Base-by-base conservation (phyloP, 2,329 filamentous ascomycete species). In the Fusarium sp. region DNA sequence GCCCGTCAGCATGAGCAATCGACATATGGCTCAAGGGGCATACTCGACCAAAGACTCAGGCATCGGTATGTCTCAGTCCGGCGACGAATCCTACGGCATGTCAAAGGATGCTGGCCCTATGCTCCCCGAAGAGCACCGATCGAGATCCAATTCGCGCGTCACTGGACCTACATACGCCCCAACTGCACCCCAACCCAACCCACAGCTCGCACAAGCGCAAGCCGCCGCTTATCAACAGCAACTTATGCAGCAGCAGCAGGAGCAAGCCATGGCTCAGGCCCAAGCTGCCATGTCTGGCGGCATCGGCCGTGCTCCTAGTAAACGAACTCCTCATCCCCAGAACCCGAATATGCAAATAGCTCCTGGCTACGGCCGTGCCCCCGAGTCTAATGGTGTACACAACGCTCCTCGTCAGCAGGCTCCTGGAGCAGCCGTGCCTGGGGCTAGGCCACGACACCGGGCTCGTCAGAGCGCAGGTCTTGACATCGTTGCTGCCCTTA, bases 401-500 rank as follows among this genome's bases (percentile, higher is more conserved):
- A 78, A 78, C 72, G 70, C 78, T 72, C 83, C 79, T 68, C 84
- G 77, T 72, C 83, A 84, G 45, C 81, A 75, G 66, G 80, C 71
- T 28, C 80, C 81, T 38, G 82, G 78, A 14, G 82, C 79, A 33
- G 64, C 65, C 24, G 79, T 81, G 24, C 85, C 91, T 72, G 83
- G 83, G 45, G 86, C 92, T 22, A 87, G 95, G 58, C 92, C 93
- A 26, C 90, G 95, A 69, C 93, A 95, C 77, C 89, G 94, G 61
- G 86, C 91, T 44, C 91, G 95, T 51, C 93, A 95, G 79, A 97
- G 92, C 80, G 93, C 90, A 74, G 91, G 89, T 50, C 88, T 94
- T 62, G 95, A 99, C 79, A 93, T 99, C 61, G 88, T 97, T 42
- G 89, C 91, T 26, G 91, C 93, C 24, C 87, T 99, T 59, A 94